Percentiles rank a stretch among this genome's conserved stretches.
phyloP scores from a whole-genome alignment of 2,329 filamentous ascomycete species.

The Penicillium paneum region DNA sequence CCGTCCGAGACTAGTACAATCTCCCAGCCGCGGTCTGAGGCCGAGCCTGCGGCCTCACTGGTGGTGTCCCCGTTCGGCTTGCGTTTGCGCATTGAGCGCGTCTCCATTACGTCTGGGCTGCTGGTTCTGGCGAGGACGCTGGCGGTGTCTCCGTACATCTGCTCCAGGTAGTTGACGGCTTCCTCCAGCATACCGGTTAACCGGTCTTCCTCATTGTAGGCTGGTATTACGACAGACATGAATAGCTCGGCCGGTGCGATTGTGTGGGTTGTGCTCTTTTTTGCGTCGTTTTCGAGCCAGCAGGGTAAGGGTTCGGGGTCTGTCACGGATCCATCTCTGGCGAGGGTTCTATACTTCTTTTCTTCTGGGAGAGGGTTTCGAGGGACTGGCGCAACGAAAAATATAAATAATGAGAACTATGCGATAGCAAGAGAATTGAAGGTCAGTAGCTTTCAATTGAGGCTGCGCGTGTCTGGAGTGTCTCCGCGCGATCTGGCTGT shows the following conservation, averaged over 20 bases:
- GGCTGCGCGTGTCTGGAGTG: not conserved
- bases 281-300: slow-evolving; percentile 75
- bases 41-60: slow-evolving; percentile 35
- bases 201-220: slow-evolving; percentile 88
- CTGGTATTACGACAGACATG: slow-evolving; percentile 88
- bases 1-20: slow-evolving; percentile 91
- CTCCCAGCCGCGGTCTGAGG: slow-evolving; percentile 67
- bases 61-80: slow-evolving; percentile 31
- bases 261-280: slow-evolving; percentile 62
- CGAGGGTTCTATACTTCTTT: slow-evolving; percentile 77
- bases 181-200: slow-evolving; percentile 84
- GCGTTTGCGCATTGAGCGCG: slow-evolving; percentile 20
- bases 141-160: slow-evolving; percentile 60
- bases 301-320: slow-evolving; percentile 64
- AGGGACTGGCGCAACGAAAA: slow-evolving; percentile 75
- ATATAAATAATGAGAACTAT: slow-evolving; percentile 66
- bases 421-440: not conserved
- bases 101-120: slow-evolving; percentile 10
- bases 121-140: not conserved
- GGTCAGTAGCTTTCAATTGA: slow-evolving; percentile 1
- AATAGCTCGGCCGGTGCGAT: slow-evolving; percentile 77
- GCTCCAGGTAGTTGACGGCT: slow-evolving; percentile 80
- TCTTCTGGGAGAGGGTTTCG: slow-evolving; percentile 71
- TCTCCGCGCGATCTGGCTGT: not conserved
- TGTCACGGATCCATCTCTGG: slow-evolving; percentile 59